Percentiles rank a stretch among this genome's conserved stretches.
Conservation (phyloP, 345 rosid species). For the Acer negundo region DNA sequence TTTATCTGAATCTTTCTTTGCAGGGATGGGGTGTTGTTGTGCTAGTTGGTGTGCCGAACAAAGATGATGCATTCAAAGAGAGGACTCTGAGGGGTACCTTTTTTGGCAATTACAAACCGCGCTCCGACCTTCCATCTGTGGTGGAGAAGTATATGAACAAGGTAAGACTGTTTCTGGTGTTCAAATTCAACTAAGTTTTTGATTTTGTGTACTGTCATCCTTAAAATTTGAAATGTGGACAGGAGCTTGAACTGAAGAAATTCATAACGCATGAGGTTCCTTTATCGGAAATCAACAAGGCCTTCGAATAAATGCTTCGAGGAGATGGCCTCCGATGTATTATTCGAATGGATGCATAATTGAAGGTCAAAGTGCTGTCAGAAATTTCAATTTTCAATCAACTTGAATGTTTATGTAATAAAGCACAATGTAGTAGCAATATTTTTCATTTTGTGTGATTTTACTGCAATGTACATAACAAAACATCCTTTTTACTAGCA, state of each 20-base stretch:
- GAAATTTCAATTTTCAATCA: background rate
- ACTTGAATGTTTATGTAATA: background rate
- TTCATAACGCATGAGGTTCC: slow-evolving; percentile 45
- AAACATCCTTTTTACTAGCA: background rate
- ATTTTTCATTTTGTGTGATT: background rate
- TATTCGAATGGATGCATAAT: slow-evolving; percentile 36
- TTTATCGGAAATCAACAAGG: slow-evolving; percentile 48
- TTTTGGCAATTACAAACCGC: slow-evolving; percentile 49
- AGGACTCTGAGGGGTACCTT: slow-evolving; percentile 49
- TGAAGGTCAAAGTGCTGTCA: background rate
- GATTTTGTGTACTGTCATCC: background rate
- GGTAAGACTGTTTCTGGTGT: slow-evolving; percentile 18
- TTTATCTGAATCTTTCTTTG: background rate
- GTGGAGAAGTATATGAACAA: slow-evolving; percentile 45
- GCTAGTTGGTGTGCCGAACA: slow-evolving; percentile 46
- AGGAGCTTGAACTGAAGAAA: slow-evolving; percentile 51
- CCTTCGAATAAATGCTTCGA: slow-evolving; percentile 43
- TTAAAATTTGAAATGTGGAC: background rate
- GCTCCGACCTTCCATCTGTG: slow-evolving; percentile 38
- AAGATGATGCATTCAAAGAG: slow-evolving; percentile 47
- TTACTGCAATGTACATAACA: background rate
- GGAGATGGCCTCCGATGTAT: slow-evolving; percentile 39
- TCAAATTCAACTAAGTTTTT: background rate
- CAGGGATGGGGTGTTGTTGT: slow-evolving; percentile 58
- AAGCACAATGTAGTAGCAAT: background rate